These are phyloP conservation scores for Paramecium biaurelia DNA, from an alignment of 73 alveolate species.

Conservation along the genomic window DNA sequence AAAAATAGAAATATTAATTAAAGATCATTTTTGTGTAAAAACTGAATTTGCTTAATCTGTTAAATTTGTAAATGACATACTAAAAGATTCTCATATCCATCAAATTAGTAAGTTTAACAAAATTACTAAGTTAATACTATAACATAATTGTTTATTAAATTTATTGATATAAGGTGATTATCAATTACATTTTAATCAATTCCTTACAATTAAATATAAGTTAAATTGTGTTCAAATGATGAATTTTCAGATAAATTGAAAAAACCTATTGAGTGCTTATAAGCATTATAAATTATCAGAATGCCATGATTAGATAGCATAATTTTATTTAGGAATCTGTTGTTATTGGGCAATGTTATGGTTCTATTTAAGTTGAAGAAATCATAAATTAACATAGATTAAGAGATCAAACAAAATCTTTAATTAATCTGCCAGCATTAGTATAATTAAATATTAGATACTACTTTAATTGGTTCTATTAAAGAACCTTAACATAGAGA, in stretches of 20 bases:
- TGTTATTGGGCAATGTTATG: background rate
- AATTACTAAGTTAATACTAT: background rate
- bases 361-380: background rate
- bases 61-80: background rate
- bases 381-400: background rate
- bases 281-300: background rate
- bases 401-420: background rate
- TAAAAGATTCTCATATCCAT: background rate
- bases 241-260: no score
- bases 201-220: no score
- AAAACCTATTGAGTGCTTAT: rapidly evolving
- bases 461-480: background rate
- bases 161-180: background rate
- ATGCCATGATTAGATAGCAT: background rate
- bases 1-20: background rate
- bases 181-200: no score
- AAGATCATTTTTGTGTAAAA: background rate
- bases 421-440: background rate
- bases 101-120: background rate
- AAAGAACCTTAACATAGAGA: background rate
- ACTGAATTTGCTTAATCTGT: background rate
- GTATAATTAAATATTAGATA: background rate
- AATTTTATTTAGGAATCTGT: background rate
- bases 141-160: no score
- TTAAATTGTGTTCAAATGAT: background rate